These are phyloP conservation scores for Venturia effusa DNA, from an alignment of 2,329 filamentous ascomycete species.

Conservation along the genomic window DNA sequence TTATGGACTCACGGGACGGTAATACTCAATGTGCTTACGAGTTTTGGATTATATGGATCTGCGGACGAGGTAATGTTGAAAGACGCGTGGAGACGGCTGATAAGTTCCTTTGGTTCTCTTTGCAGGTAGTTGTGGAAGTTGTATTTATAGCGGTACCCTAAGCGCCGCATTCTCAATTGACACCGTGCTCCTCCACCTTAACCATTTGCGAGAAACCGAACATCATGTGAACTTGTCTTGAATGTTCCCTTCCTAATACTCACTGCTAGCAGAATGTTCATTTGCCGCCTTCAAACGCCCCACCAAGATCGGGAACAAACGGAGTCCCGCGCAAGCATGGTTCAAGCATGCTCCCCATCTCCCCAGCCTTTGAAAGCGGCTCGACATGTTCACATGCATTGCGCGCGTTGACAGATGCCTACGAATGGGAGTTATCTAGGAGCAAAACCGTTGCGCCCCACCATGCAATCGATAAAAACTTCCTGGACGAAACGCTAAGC, in stretches of 20 bases:
- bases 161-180: not conserved
- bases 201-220: not conserved
- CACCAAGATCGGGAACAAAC: not conserved
- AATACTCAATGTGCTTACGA: not conserved
- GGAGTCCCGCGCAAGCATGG: not conserved
- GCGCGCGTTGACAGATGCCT: not conserved
- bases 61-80: not conserved
- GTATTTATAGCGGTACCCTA: not conserved
- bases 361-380: not conserved
- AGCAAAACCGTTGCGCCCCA: not conserved
- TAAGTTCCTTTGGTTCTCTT: not conserved
- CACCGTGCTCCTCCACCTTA: not conserved
- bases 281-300: no score
- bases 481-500: not conserved
- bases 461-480: not conserved
- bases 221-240: not conserved
- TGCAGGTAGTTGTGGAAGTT: not conserved
- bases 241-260: no score
- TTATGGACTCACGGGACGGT: not conserved
- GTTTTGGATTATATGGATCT: not conserved
- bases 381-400: constrained; percentile 1
- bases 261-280: not conserved
- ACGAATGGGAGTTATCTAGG: not conserved
- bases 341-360: not conserved
- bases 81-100: not conserved